Conservation (phyloP, 2,329 filamentous ascomycete genomes). For the Fusarium sambucinum region DNA sequence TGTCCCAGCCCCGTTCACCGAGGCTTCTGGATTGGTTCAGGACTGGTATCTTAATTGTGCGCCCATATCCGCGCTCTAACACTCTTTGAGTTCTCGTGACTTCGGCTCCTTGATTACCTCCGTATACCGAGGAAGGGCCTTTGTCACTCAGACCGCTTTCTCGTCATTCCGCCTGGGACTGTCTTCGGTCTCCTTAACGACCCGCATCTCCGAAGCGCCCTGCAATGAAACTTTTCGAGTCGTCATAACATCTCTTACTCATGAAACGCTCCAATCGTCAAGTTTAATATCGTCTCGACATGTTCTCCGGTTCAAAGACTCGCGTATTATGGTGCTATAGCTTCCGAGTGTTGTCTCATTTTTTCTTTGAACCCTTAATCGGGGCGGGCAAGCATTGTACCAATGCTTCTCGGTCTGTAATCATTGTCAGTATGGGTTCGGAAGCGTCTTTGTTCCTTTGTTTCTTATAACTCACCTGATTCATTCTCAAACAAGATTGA, state of each 20-base stretch:
- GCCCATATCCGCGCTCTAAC: slow-evolving; percentile 9
- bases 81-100: slow-evolving; percentile 10
- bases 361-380: slow-evolving; percentile 61
- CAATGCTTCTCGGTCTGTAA: slow-evolving; percentile 66
- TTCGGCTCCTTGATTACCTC: slow-evolving; percentile 8
- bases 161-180: slow-evolving; percentile 13
- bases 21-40: slow-evolving; percentile 10
- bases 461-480: slow-evolving; percentile 68
- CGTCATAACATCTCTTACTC: slow-evolving; percentile 10
- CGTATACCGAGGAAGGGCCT: slow-evolving; percentile 10
- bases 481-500: slow-evolving; percentile 85
- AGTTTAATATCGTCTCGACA: slow-evolving; percentile 35
- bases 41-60: slow-evolving; percentile 16
- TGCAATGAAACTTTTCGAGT: slow-evolving; percentile 3
- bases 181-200: slow-evolving; percentile 20
- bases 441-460: not conserved
- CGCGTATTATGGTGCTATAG: slow-evolving; percentile 18
- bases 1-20: slow-evolving; percentile 12
- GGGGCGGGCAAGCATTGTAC: slow-evolving; percentile 66
- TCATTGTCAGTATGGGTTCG: slow-evolving; percentile 37
- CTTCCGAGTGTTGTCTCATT: slow-evolving; percentile 40
- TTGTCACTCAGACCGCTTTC: slow-evolving; percentile 1
- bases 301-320: slow-evolving; percentile 12
- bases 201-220: slow-evolving; percentile 24
- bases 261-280: slow-evolving; percentile 17